Evolutionary conservation across 495 filamentous ascomycete species (phyloP).

Genomic region (Talaromyces nanjingensis): DNA sequence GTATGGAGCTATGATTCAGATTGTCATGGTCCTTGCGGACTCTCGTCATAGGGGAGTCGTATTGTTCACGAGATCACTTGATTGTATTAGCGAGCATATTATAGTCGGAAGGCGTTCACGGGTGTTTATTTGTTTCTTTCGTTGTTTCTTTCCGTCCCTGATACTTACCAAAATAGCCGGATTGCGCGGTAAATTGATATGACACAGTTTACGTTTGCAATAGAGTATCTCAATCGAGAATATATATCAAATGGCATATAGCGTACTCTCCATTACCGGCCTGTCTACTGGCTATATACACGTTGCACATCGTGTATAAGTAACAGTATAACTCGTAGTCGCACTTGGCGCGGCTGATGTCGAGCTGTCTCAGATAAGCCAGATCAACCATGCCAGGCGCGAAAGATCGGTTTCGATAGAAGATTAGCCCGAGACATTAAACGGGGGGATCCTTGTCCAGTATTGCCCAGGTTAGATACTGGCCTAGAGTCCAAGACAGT

Average conservation of each 20-base stretch:
- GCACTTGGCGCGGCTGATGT: neutral
- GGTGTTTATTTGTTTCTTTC: neutral
- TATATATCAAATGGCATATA: neutral
- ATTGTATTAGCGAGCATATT: conserved; percentile 5
- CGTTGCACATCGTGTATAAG: neutral
- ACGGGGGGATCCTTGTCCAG: neutral
- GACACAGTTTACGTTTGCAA: neutral
- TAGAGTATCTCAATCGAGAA: neutral
- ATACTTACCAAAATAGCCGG: neutral
- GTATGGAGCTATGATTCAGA: conserved; percentile 53
- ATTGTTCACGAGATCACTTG: conserved; percentile 5
- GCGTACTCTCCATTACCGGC: neutral
- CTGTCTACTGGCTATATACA: neutral
- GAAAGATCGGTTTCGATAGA: neutral
- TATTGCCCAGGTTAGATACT: neutral
- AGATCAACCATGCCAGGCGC: neutral
- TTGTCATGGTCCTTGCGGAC: conserved; percentile 1
- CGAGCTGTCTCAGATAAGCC: neutral
- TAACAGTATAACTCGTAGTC: neutral
- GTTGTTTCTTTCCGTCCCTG: neutral
- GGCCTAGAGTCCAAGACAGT: no score
- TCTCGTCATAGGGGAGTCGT: neutral
- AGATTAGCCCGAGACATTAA: neutral
- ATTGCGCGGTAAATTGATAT: neutral
- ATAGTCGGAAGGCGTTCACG: conserved; percentile 3